These are phyloP conservation scores for Geranium incanum DNA, from an alignment of 441 rosid genomes.

Conservation along the genomic window DNA sequence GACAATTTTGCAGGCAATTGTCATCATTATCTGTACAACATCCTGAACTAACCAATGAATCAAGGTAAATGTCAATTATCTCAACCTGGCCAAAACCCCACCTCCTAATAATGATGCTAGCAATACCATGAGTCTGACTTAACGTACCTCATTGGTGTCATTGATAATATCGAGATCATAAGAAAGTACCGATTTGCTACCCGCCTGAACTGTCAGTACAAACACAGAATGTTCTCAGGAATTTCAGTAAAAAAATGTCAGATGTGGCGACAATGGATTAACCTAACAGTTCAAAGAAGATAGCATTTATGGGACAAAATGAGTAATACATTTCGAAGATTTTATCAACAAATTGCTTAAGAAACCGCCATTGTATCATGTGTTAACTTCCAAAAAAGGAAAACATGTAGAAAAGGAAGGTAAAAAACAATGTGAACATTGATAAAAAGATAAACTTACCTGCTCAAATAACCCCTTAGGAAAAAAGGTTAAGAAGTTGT, in stretches of 20 bases:
- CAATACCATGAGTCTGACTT: slow-evolving; percentile 17
- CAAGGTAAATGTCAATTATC: not conserved
- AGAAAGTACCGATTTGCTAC: slow-evolving; percentile 94
- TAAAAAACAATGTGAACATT: not conserved
- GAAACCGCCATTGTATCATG: not conserved
- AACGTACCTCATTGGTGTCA: slow-evolving; percentile 81
- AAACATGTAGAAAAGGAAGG: slow-evolving; percentile 6
- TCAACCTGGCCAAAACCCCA: not conserved
- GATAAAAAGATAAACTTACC: slow-evolving; percentile 34
- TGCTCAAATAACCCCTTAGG: slow-evolving; percentile 98
- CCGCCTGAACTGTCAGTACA: slow-evolving; percentile 90
- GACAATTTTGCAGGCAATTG: not conserved
- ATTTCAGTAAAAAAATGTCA: slow-evolving; percentile 13
- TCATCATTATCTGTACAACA: not conserved
- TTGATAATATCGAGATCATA: slow-evolving; percentile 79
- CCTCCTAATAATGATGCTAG: not conserved
- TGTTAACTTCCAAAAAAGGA: not conserved
- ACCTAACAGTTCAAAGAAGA: not conserved
- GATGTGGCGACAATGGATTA: not conserved
- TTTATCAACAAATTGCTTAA: not conserved
- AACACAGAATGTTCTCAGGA: slow-evolving; percentile 34
- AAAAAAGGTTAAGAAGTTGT: slow-evolving; percentile 82
- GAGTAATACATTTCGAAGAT: not conserved
- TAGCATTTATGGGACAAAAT: not conserved
- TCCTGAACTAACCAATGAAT: slow-evolving; percentile 11